These are phyloP conservation scores for Phoenix dactylifera DNA, from an alignment of 176 grass and related monocot genomes.

Conservation along the genomic window DNA sequence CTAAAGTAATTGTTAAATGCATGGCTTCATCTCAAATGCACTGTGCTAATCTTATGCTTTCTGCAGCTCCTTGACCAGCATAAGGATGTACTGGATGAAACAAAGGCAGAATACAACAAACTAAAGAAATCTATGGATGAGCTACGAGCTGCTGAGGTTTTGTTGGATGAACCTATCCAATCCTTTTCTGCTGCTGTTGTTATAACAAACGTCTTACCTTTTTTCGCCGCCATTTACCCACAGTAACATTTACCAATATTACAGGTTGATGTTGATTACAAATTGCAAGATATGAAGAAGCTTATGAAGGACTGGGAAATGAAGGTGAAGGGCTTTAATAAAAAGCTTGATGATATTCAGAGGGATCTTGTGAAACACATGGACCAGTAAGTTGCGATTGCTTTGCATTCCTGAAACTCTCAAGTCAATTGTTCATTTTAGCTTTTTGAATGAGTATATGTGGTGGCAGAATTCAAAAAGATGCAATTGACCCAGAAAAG, in stretches of 20 bases:
- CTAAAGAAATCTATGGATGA: constrained; percentile 79
- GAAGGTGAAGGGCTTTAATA: constrained; percentile 63
- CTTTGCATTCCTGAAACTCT: constrained; percentile 5
- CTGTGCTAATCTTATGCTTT: constrained; percentile 15
- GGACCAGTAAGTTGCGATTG: constrained; percentile 57
- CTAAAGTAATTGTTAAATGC: no score
- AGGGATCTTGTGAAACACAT: constrained; percentile 68
- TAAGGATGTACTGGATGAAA: constrained; percentile 67
- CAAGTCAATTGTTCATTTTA: not conserved
- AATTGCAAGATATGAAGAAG: constrained; percentile 71
- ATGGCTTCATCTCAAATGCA: not conserved
- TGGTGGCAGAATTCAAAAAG: constrained; percentile 67
- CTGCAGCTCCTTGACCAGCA: constrained; percentile 69
- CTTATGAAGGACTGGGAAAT: constrained; percentile 69
- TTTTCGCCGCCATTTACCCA: constrained; percentile 1
- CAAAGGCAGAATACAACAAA: constrained; percentile 78
- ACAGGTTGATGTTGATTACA: constrained; percentile 85
- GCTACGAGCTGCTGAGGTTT: constrained; percentile 69
- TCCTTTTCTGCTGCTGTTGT: constrained; percentile 6
- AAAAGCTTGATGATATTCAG: constrained; percentile 63
- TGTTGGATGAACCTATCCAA: not conserved
- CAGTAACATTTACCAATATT: not conserved
- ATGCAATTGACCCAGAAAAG: constrained; percentile 82
- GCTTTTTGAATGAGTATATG: constrained; percentile 1
- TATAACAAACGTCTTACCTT: constrained; percentile 1